phyloP scores from a whole-genome alignment of 495 filamentous ascomycete species.

The Xylaria intraflava region DNA sequence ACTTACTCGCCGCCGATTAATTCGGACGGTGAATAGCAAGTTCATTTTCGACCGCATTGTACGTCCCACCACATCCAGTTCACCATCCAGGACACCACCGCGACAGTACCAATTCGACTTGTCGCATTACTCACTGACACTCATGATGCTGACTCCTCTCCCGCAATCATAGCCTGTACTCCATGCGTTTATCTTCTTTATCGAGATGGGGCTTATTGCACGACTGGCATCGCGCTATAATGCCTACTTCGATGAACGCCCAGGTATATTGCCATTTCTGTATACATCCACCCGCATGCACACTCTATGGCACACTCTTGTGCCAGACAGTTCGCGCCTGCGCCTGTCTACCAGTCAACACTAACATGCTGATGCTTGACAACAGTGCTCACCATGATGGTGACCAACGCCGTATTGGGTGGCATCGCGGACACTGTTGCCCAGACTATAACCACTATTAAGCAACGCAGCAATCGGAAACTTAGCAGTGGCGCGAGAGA shows the following conservation, averaged over 20 bases:
- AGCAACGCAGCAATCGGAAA: constrained; percentile 57
- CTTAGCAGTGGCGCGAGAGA: constrained; percentile 48
- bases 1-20: constrained; percentile 53
- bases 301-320: too few species aligned
- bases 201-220: constrained; percentile 80
- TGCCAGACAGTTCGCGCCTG: constrained; percentile 10
- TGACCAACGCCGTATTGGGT: constrained; percentile 89
- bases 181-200: constrained; percentile 74
- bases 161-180: constrained; percentile 63
- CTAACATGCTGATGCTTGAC: constrained; percentile 15
- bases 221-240: constrained; percentile 84
- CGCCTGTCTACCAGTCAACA: not conserved
- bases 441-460: constrained; percentile 82
- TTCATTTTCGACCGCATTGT: constrained; percentile 78
- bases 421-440: constrained; percentile 94
- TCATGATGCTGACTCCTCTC: constrained; percentile 19
- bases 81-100: not conserved
- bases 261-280: too few species aligned
- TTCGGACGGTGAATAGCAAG: constrained; percentile 64
- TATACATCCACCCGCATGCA: too few species aligned
- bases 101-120: not conserved
- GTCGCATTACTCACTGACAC: not conserved
- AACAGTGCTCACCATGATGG: constrained; percentile 91
- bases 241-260: constrained; percentile 80
- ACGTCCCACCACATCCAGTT: constrained; percentile 30